Evolutionary conservation across 2,329 filamentous ascomycete species (phyloP).

Genomic region (Didymosphaeria variabile): DNA sequence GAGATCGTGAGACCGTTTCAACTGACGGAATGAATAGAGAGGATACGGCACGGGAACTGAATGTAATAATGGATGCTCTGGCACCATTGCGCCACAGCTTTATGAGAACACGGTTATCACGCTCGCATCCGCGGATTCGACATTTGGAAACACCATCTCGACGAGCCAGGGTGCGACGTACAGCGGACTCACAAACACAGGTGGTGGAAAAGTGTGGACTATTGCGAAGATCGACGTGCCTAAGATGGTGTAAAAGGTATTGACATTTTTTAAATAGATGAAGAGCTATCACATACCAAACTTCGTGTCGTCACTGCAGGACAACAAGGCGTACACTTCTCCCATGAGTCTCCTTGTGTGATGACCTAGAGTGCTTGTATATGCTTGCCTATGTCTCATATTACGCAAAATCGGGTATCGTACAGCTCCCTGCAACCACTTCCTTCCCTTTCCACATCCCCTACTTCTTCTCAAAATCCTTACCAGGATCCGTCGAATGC

Average conservation of each 20-base stretch:
- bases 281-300: too few relatives aligned
- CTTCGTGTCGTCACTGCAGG: too few relatives aligned
- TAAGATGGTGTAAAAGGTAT: not conserved
- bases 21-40: not conserved
- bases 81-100: constrained; percentile 51
- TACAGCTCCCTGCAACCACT: not conserved
- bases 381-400: too few relatives aligned
- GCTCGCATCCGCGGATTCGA: constrained; percentile 25
- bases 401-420: not conserved
- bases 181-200: not conserved
- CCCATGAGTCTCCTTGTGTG: too few relatives aligned
- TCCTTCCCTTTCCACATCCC: not conserved
- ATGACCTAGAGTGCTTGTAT: too few relatives aligned
- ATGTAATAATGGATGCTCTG: constrained; percentile 50
- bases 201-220: constrained; percentile 5
- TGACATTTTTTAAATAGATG: too few relatives aligned
- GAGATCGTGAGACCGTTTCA: too few relatives aligned
- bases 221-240: constrained; percentile 5
- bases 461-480: constrained; percentile 32
- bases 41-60: constrained; percentile 53
- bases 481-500: constrained; percentile 27
- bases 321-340: too few relatives aligned
- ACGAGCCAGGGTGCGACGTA: constrained; percentile 5
- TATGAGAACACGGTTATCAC: constrained; percentile 54
- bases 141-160: constrained; percentile 7